Evolutionary conservation across 2,329 filamentous ascomycete species (phyloP).

Genomic region (Ambrosiella cleistominuta): DNA sequence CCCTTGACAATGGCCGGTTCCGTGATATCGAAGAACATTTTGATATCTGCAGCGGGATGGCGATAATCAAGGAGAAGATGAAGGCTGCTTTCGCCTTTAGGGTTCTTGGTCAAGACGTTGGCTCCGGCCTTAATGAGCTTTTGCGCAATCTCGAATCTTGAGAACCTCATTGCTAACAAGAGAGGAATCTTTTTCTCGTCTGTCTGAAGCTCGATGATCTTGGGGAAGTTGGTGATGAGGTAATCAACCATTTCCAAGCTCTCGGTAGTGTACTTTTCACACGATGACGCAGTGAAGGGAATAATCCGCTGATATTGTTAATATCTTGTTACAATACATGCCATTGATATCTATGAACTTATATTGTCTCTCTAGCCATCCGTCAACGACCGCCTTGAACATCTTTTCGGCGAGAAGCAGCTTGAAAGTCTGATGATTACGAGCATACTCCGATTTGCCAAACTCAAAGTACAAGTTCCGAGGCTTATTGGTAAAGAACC

Average conservation of each 20-base stretch:
- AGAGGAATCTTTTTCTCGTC: constrained; percentile 46
- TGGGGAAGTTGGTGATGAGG: constrained; percentile 43
- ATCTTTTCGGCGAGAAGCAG: constrained; percentile 34
- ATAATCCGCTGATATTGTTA: constrained; percentile 32
- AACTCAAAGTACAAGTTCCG: constrained; percentile 52
- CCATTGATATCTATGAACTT: constrained; percentile 20
- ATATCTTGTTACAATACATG: neutral
- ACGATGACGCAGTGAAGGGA: constrained; percentile 49
- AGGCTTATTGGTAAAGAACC: constrained; percentile 58
- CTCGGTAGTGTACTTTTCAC: constrained; percentile 19
- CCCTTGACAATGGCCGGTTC: neutral
- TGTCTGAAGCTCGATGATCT: constrained; percentile 44
- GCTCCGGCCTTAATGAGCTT: constrained; percentile 50
- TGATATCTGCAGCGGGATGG: neutral
- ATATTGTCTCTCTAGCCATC: constrained; percentile 45
- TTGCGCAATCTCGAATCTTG: constrained; percentile 36
- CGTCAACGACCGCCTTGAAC: constrained; percentile 35
- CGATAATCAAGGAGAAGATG: constrained; percentile 28
- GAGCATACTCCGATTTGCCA: constrained; percentile 36
- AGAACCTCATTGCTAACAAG: constrained; percentile 43
- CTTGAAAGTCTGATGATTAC: constrained; percentile 43
- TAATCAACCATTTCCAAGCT: constrained; percentile 44
- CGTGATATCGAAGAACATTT: neutral
- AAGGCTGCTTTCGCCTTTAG: constrained; percentile 39
- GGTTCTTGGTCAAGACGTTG: constrained; percentile 48